A percentile compares a stretch with the other conserved stretches of the same genome.
Conservation (phyloP, 495 filamentous ascomycete genomes). For the Aspergillus sclerotioniger region DNA sequence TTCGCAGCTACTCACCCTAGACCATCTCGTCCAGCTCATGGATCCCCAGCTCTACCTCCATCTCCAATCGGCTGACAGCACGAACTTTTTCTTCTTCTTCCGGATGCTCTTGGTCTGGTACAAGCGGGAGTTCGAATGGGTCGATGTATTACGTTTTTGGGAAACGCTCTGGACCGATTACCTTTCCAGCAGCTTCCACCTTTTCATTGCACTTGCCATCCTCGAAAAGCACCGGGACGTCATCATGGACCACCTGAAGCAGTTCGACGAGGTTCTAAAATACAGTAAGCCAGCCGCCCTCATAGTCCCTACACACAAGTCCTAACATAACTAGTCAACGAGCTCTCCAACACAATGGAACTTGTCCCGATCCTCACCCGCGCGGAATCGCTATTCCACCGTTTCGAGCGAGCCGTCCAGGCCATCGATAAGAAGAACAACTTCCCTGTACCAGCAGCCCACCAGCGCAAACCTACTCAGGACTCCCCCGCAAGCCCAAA, state of each 20-base stretch:
- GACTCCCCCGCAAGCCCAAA: conserved; percentile 13
- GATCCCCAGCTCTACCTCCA: conserved; percentile 92
- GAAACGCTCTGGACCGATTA: conserved; percentile 95
- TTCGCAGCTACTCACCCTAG: conserved; percentile 80
- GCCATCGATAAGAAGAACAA: conserved; percentile 82
- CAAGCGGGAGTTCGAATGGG: conserved; percentile 93
- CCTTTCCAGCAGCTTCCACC: conserved; percentile 80
- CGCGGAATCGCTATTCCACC: conserved; percentile 82
- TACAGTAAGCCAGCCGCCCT: conserved; percentile 63
- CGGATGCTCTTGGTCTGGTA: conserved; percentile 98
- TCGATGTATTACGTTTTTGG: conserved; percentile 84
- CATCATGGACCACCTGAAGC: conserved; percentile 90
- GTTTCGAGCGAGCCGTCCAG: conserved; percentile 84
- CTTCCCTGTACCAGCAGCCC: conserved; percentile 61
- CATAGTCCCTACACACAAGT: background rate
- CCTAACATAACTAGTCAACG: conserved; percentile 65
- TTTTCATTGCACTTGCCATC: conserved; percentile 91
- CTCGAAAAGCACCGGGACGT: conserved; percentile 93
- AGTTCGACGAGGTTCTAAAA: conserved; percentile 97
- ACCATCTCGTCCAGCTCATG: conserved; percentile 93
- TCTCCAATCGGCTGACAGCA: conserved; percentile 83
- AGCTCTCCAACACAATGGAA: conserved; percentile 90
- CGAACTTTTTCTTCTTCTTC: conserved; percentile 99
- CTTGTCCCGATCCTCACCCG: conserved; percentile 77
- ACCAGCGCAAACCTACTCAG: conserved; percentile 46